Conservation (phyloP, 768 basidiomycete genomes). For the Mrakia hoshinonis region DNA sequence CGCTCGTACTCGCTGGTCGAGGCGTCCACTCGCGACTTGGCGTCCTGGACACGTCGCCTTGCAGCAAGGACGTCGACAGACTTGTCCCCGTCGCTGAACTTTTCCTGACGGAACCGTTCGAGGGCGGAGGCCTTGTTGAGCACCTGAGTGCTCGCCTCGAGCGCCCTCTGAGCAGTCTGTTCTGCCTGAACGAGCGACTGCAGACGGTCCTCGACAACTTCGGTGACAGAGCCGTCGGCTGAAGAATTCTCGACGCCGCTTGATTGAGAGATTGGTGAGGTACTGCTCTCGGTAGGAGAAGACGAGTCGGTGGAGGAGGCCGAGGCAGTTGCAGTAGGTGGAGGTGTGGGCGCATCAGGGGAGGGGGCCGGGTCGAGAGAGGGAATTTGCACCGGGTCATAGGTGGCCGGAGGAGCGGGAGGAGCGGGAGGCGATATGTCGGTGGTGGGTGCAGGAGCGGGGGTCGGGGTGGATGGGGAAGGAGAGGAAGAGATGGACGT, state of each 20-base stretch:
- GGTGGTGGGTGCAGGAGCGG: background rate
- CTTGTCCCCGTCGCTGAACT: background rate
- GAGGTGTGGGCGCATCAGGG: background rate
- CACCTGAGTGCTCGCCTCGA: background rate
- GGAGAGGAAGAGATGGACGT: background rate
- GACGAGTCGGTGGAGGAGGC: no score
- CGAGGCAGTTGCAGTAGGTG: no score
- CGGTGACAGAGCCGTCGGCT: no score
- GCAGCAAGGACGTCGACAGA: background rate
- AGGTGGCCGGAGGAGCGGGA: background rate
- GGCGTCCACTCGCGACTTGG: no score
- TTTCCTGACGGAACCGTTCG: background rate
- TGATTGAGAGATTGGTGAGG: no score
- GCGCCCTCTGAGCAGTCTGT: no score
- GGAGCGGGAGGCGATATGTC: background rate
- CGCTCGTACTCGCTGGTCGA: no score
- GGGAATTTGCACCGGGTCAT: background rate
- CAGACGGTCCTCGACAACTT: no score
- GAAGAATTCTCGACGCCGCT: background rate
- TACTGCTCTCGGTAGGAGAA: no score
- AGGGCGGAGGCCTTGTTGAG: background rate
- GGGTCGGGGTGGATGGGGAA: slow-evolving; percentile 14
- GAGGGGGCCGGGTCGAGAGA: background rate
- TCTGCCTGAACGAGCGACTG: no score
- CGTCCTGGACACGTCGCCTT: no score